Percentiles rank a stretch among this genome's conserved stretches.
Conservation (phyloP, 768 basidiomycete genomes). For the Russula virescens region DNA sequence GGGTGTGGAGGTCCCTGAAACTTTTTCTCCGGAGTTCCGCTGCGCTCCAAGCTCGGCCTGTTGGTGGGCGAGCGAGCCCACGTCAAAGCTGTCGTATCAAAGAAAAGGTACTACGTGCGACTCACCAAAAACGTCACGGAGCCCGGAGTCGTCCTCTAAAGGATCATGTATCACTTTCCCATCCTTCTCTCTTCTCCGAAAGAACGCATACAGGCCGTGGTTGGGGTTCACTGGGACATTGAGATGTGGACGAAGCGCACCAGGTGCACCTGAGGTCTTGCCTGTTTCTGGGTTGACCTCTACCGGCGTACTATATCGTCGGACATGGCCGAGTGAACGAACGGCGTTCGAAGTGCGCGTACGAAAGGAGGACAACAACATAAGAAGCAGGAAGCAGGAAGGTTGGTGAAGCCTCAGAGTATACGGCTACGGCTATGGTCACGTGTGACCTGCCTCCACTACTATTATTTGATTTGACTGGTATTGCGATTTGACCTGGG, state of each 20-base stretch:
- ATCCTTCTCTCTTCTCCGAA: slow-evolving; percentile 49
- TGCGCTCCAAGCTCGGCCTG: slow-evolving; percentile 85
- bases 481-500: neutral
- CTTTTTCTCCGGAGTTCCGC: slow-evolving; percentile 84
- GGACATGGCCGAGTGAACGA: neutral
- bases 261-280: slow-evolving; percentile 12
- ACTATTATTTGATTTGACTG: too few species aligned
- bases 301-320: slow-evolving; percentile 19
- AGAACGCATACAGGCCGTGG: slow-evolving; percentile 77
- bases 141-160: slow-evolving; percentile 32
- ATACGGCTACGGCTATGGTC: neutral
- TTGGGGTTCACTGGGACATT: slow-evolving; percentile 45
- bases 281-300: neutral
- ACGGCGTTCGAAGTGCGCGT: neutral
- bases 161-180: slow-evolving; percentile 53
- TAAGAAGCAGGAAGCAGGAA: neutral
- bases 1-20: slow-evolving; percentile 87
- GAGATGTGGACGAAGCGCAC: slow-evolving; percentile 39
- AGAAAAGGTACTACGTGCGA: neutral
- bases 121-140: slow-evolving; percentile 36
- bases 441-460: too few species aligned
- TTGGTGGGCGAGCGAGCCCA: slow-evolving; percentile 4
- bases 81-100: neutral
- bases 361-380: slow-evolving; percentile 20
- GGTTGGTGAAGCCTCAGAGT: neutral